Percentiles rank a stretch among this genome's conserved stretches.
Conservation (phyloP, 495 filamentous ascomycete genomes). For the Aspergillus leporis region DNA sequence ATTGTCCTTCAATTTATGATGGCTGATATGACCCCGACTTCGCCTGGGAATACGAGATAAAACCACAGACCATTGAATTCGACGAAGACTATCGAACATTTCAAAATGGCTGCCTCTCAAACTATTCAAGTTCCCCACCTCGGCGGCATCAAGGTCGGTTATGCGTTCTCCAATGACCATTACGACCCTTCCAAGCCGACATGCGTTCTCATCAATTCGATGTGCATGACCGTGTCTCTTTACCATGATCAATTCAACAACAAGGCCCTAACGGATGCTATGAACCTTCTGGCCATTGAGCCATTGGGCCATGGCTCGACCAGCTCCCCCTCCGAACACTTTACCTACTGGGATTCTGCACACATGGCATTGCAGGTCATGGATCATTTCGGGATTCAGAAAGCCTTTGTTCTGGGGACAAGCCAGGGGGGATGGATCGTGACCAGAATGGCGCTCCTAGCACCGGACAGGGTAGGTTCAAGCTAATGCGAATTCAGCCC, state of each 20-base stretch:
- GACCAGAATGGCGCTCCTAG: conserved; percentile 60
- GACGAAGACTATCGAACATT: background rate
- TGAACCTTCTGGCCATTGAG: conserved; percentile 57
- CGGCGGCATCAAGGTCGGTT: conserved; percentile 55
- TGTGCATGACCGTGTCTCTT: conserved; percentile 54
- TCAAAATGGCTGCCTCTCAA: conserved; percentile 17
- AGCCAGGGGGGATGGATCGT: conserved; percentile 69
- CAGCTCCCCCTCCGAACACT: conserved; percentile 41
- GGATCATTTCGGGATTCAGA: conserved; percentile 54
- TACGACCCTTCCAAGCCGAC: conserved; percentile 59
- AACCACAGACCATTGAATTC: background rate
- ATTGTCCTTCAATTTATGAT: background rate
- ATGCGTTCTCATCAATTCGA: conserved; percentile 57
- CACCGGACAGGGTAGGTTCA: conserved; percentile 53
- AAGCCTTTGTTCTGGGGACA: conserved; percentile 62
- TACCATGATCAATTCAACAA: conserved; percentile 53
- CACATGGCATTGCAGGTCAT: conserved; percentile 51
- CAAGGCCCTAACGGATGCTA: conserved; percentile 39
- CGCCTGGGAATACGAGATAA: background rate
- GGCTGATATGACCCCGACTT: background rate
- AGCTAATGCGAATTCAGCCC: conserved; percentile 2
- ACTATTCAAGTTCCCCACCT: conserved; percentile 55
- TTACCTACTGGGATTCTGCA: conserved; percentile 58
- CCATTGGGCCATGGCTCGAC: conserved; percentile 57
- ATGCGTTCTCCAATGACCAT: conserved; percentile 40